Percentiles rank a stretch among this genome's conserved stretches.
Conservation (phyloP, 495 filamentous ascomycete genomes). For the Podospora pseudoanserina region DNA sequence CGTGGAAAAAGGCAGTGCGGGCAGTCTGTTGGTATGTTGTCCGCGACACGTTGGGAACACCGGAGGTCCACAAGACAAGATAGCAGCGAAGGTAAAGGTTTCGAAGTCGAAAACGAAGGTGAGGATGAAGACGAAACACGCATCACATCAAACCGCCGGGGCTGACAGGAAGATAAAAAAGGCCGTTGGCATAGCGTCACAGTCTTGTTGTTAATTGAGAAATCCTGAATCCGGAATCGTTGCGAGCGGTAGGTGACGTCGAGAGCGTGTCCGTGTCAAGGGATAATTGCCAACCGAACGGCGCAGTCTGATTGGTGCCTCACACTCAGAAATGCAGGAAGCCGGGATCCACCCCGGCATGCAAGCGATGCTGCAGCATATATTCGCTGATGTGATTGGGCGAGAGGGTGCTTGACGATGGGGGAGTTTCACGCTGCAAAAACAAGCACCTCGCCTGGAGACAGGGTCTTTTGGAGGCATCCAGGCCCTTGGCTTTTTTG, state of each 20-base stretch:
- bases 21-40: neutral
- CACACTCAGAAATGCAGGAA: neutral
- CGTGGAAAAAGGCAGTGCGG: neutral
- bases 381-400: neutral
- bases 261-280: constrained; percentile 24
- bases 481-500: neutral
- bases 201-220: neutral
- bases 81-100: neutral
- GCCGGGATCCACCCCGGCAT: constrained; percentile 1
- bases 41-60: neutral
- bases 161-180: constrained; percentile 1
- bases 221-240: constrained; percentile 17
- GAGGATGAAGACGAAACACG: neutral
- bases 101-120: neutral
- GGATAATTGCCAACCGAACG: constrained; percentile 23
- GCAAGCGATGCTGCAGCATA: constrained; percentile 4
- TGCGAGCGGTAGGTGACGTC: constrained; percentile 26
- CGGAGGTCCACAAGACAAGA: neutral
- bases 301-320: constrained; percentile 17
- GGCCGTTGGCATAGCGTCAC: neutral
- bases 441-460: neutral
- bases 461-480: neutral
- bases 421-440: neutral
- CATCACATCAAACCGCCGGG: neutral
- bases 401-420: neutral